phyloP scores from a whole-genome alignment of 176 grass and related monocot species.

The Bromus sterilis region DNA sequence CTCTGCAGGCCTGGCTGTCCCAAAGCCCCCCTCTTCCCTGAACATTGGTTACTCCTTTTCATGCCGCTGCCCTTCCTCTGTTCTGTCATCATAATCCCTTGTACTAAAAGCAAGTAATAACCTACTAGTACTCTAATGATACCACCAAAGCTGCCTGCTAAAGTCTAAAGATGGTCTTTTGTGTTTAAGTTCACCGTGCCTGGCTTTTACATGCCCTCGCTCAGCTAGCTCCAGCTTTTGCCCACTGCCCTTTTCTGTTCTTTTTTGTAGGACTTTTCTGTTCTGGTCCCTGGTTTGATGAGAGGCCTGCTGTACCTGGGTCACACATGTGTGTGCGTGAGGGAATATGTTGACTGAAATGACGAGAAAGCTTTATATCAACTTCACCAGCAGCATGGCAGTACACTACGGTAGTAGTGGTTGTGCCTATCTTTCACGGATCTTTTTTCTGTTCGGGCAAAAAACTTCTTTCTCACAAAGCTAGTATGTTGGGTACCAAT shows the following conservation, averaged over 20 bases:
- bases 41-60: conserved; percentile 21
- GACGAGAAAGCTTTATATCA: conserved; percentile 29
- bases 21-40: conserved; percentile 6
- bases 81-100: conserved; percentile 55
- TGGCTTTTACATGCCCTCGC: conserved; percentile 37
- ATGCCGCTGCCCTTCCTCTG: not conserved
- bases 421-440: not conserved
- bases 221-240: conserved; percentile 51
- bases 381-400: not conserved
- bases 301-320: conserved; percentile 27
- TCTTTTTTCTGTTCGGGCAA: conserved; percentile 21
- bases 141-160: conserved; percentile 37
- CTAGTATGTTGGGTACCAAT: conserved; percentile 24
- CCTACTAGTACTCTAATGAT: conserved; percentile 17
- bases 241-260: conserved; percentile 18
- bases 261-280: no score
- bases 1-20: conserved; percentile 26
- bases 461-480: conserved; percentile 23
- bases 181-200: conserved; percentile 42
- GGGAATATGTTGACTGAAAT: conserved; percentile 32
- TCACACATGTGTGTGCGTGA: conserved; percentile 27
- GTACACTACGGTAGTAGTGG: conserved; percentile 4
- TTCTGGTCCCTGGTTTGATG: conserved; percentile 13
- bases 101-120: conserved; percentile 77
- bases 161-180: conserved; percentile 58